Evolutionary conservation across 2,329 filamentous ascomycete species (phyloP), one percentile per base, ranked within the genome.

Genomic region (Thelonectria discophora): DNA sequence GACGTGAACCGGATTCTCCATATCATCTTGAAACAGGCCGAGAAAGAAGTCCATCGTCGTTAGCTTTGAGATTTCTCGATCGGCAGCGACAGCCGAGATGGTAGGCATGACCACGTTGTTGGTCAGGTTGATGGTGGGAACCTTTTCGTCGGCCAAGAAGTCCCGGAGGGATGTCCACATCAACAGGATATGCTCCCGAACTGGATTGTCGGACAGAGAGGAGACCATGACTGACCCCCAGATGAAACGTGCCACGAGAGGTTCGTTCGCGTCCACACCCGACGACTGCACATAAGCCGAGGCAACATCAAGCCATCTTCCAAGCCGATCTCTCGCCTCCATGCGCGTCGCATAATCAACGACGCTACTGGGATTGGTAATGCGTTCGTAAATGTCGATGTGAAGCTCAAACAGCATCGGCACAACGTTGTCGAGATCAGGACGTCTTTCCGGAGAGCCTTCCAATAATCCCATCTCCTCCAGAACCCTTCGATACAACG

Each of bases 11-110:
- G 94, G 92, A 68, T 97, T 90, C 48, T 90, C 88, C 60, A 89
- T 86, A 59, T 95, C 90, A 39, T 93, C 89, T 62, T 92, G 90
- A 74, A 98, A 98, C 1, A 99, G 86, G 39, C 89, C 92, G 52
- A 93, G 84, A 76, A 99, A 98, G 75, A 98, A 98, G 73, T 97
- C 94, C 86, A 97, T 95, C 0, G 94, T 98, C 13, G 92, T 97
- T 34, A 98, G 84, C 70, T 94, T 93, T 12, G 92, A 94, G 24
- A 97, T 90, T 74, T 99, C 94, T 56, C 93, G 89, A 65, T 98
- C 94, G 8, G 95, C 89, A 0, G 93, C 92, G n/a, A 86, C 84
- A 2, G 88, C 79, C 0, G 94, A 97, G 51, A 99, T 86, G 64
- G 95, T 91, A 0, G 93, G 88, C 89, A 99, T 97, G 18, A 94